phyloP scores from a whole-genome alignment of 306 rosid species.

The Echinosophora koreensis region DNA sequence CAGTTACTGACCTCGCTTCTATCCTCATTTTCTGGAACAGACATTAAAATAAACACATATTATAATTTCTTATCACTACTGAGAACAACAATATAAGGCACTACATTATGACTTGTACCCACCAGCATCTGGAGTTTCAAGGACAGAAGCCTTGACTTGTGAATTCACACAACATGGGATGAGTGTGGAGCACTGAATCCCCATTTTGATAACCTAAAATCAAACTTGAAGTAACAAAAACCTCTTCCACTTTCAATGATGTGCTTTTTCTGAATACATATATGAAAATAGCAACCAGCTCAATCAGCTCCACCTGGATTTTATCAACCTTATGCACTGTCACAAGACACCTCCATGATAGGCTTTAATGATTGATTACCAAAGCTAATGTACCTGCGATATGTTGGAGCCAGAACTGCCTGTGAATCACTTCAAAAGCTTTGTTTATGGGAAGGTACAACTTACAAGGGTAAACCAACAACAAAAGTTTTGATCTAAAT shows the following conservation, averaged over 20 bases:
- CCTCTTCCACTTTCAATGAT: slow-evolving; percentile 49
- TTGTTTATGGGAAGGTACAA: slow-evolving; percentile 31
- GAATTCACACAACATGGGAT: slow-evolving; percentile 76
- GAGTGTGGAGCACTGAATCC: slow-evolving; percentile 72
- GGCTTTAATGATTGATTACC: slow-evolving; percentile 29
- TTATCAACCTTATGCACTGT: slow-evolving; percentile 33
- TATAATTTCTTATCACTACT: slow-evolving; percentile 23
- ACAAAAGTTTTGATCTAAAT: slow-evolving; percentile 8
- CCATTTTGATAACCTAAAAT: slow-evolving; percentile 58
- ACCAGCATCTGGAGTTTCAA: slow-evolving; percentile 75
- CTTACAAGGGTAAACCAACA: slow-evolving; percentile 35
- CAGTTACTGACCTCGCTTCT: slow-evolving; percentile 58
- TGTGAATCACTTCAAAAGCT: slow-evolving; percentile 41
- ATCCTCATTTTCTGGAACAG: slow-evolving; percentile 72
- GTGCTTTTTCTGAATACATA: slow-evolving; percentile 44
- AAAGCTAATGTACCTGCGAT: slow-evolving; percentile 28
- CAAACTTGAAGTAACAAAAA: slow-evolving; percentile 42
- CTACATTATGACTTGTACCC: slow-evolving; percentile 43
- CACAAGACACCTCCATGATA: slow-evolving; percentile 27
- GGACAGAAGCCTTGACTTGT: slow-evolving; percentile 77
- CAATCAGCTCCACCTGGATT: slow-evolving; percentile 43
- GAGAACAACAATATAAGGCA: slow-evolving; percentile 30
- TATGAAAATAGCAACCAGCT: slow-evolving; percentile 33
- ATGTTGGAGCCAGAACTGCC: slow-evolving; percentile 39
- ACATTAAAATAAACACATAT: slow-evolving; percentile 32